These are phyloP conservation scores for Brettanomyces anomalus DNA, from an alignment of 805 yeast species.

Conservation along the genomic window DNA sequence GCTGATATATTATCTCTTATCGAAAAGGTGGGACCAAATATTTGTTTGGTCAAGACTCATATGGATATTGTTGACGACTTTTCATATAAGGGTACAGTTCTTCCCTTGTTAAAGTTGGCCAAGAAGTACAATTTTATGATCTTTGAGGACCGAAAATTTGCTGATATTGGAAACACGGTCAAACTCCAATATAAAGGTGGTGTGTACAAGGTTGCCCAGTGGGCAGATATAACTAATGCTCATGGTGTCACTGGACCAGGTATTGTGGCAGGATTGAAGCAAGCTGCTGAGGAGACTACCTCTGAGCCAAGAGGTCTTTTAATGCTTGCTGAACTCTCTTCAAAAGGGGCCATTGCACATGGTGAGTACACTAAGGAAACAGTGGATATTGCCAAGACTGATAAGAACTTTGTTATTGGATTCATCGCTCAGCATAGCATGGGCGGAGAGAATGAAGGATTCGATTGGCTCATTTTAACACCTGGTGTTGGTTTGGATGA, in stretches of 20 bases:
- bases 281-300: slow-evolving; percentile 66
- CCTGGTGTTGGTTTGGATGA: slow-evolving; percentile 99
- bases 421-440: slow-evolving; percentile 89
- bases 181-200: slow-evolving; percentile 91
- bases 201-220: slow-evolving; percentile 75
- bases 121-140: slow-evolving; percentile 80
- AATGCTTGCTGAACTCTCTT: slow-evolving; percentile 93
- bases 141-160: slow-evolving; percentile 96
- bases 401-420: slow-evolving; percentile 88
- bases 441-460: slow-evolving; percentile 77
- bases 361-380: slow-evolving; percentile 87
- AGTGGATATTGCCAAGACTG: slow-evolving; percentile 76
- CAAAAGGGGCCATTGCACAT: slow-evolving; percentile 86
- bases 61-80: slow-evolving; percentile 90
- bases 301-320: slow-evolving; percentile 78
- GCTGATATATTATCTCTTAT: slow-evolving; percentile 60
- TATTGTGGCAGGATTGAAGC: slow-evolving; percentile 78
- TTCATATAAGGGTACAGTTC: slow-evolving; percentile 66
- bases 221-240: slow-evolving; percentile 97
- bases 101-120: slow-evolving; percentile 64
- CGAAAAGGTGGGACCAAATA: slow-evolving; percentile 82
- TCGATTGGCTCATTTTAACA: slow-evolving; percentile 94
- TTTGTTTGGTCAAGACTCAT: slow-evolving; percentile 90
- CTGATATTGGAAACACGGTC: slow-evolving; percentile 97
- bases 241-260: slow-evolving; percentile 97